Evolutionary conservation across 2,329 filamentous ascomycete genomes (phyloP), one percentile per base, ranked within the genome.

Genomic region (Lachnellula suecica): DNA sequence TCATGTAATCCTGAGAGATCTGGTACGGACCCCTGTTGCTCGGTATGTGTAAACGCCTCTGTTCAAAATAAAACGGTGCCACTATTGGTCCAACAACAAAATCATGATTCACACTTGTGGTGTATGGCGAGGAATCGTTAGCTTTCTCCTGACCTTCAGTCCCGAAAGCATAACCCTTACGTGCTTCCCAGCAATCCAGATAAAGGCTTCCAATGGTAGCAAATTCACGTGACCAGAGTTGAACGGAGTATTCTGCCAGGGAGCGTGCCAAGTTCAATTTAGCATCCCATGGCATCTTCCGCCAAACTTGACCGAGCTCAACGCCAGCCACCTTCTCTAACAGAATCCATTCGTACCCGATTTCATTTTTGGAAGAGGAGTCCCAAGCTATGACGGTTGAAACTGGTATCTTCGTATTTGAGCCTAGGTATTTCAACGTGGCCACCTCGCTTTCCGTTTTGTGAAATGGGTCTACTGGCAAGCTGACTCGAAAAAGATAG

Each of bases 291-390:
- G 65, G 45, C 56, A 75, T 66, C 15, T 52, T 63, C 4, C 66
- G 62, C 68, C 68, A 72, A 29, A 58, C 61, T 59, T 34, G 54
- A 41, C 44, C 54, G 44, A 57, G 63, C 46, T 1, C 55, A 59
- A 5, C 55, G 0, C 52, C 53, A 37, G 24, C 24, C 15, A 71
- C 53, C 6, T 57, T 52, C 5, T 66, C 60, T 67, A 74, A 71
- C 11, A 73, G 46, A 9, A 73, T 73, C 71, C 71, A 76, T 59
- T 74, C 71, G 17, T 68, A 72, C 0, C 68, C 70, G 24, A 74
- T 62, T 20, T 67, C 59, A 27, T 72, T 74, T 2, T 66, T 40
- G 15, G 42, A 55, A 7, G 54, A 64, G 24, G 67, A 60, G 23
- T 71, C 65, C 49, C 65, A 73, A 2, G 59, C 66, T 31, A 71